These are phyloP conservation scores for Scleromitrula shiraiana DNA, from an alignment of 2,329 filamentous ascomycete genomes.

Conservation along the genomic window DNA sequence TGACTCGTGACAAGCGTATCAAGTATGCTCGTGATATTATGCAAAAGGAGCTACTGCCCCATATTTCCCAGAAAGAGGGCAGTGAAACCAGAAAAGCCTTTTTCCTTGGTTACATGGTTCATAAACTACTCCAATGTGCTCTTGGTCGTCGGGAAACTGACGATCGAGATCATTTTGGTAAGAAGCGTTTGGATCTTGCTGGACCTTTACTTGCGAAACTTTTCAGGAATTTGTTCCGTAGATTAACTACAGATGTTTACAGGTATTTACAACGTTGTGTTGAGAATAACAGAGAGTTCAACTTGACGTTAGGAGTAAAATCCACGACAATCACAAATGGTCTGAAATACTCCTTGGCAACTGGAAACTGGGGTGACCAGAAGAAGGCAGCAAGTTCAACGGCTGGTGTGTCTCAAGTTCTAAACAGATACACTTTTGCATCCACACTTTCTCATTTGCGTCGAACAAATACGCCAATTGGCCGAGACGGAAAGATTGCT, in stretches of 20 bases:
- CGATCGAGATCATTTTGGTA: constrained; percentile 97
- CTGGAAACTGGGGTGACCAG: constrained; percentile 98
- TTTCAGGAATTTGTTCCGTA: constrained; percentile 85
- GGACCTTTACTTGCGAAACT: constrained; percentile 92
- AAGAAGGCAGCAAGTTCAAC: constrained; percentile 96
- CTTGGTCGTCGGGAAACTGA: constrained; percentile 89
- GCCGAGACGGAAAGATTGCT: constrained; percentile 94
- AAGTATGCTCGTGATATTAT: constrained; percentile 89
- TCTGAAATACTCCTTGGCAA: constrained; percentile 92
- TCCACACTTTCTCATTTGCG: constrained; percentile 95
- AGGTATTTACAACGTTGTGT: constrained; percentile 89
- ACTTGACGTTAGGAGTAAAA: constrained; percentile 84
- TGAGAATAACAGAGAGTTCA: constrained; percentile 82
- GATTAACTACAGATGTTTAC: constrained; percentile 84
- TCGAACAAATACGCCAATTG: constrained; percentile 94
- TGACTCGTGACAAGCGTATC: constrained; percentile 79
- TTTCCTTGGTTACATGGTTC: constrained; percentile 98
- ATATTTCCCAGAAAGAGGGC: constrained; percentile 91
- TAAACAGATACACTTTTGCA: constrained; percentile 95
- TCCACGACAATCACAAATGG: constrained; percentile 85
- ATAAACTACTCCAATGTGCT: constrained; percentile 87
- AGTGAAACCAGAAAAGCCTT: constrained; percentile 95
- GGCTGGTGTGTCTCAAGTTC: constrained; percentile 93
- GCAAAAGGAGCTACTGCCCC: constrained; percentile 92
- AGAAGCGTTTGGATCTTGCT: constrained; percentile 93